These are phyloP conservation scores for Solanum megistacrolobum DNA, from an alignment of 257 asterid genomes.

Conservation along the genomic window DNA sequence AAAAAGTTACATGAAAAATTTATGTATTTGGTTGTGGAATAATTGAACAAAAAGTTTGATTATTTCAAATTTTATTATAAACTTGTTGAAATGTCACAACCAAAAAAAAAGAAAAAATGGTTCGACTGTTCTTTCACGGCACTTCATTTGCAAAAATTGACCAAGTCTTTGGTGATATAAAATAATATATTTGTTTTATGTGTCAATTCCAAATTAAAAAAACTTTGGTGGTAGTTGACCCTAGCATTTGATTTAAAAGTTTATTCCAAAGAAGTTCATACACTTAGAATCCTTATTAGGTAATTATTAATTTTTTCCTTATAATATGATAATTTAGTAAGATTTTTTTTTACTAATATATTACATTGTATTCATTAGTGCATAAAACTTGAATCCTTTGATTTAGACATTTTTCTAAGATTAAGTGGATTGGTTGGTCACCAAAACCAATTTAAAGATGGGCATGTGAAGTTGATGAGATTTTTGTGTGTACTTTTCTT, in stretches of 20 bases:
- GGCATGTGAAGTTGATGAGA: background rate
- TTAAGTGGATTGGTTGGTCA: background rate
- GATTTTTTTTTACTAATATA: too few relatives aligned
- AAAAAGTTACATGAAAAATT: background rate
- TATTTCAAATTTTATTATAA: background rate
- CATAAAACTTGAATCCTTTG: background rate
- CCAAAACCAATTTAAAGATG: background rate
- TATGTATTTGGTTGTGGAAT: background rate
- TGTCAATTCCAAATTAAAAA: background rate
- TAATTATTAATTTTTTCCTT: background rate
- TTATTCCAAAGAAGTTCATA: background rate
- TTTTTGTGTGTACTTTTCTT: background rate
- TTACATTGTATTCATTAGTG: background rate
- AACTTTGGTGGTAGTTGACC: background rate
- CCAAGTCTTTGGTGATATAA: background rate
- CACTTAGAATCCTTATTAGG: background rate
- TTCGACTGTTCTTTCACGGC: constrained; percentile 4
- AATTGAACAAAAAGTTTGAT: background rate
- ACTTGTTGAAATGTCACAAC: background rate
- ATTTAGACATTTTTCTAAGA: background rate
- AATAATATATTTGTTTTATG: background rate
- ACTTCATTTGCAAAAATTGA: background rate
- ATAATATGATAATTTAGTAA: background rate
- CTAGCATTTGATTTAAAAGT: background rate
- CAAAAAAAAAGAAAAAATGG: background rate